Base-by-base conservation (phyloP, 768 basidiomycete species). In the Trametes villosa region DNA sequence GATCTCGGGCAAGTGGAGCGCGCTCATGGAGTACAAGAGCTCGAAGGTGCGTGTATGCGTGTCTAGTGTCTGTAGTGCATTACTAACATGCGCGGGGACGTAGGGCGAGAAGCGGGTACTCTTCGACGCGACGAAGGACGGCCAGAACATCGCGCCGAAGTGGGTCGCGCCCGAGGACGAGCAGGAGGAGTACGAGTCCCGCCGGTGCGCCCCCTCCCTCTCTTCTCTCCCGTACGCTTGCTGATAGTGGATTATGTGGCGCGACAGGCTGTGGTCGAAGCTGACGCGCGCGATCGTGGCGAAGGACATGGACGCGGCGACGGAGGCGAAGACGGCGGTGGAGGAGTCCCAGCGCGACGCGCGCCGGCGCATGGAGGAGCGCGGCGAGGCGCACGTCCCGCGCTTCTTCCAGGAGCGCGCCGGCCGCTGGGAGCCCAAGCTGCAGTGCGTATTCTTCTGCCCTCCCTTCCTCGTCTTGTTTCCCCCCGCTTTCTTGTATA, bases 271-370 rank as follows among this genome's bases (percentile, higher is more conserved):
- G 53, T 99, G 97, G 97, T 70, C 78, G 38, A 80, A 86, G 46
- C 77, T 99, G 42, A 98, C 97, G 26, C 77, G 81, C 18, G 97
- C 96, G 20, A 98, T 99, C 74, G 72, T 81, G 30, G 79, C 79
- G 31, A 92, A 89, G 70, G 94, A 99, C 72, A 96, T 98, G 94
- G 93, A 96, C 67, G 88, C 85, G 12, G 97, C 97, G 24, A 97
- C 95, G 4, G 84, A 83, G 27, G 92, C 94, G 48, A 99, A 99
- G 80, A 84, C 85, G 2, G 81, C 82, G 13, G 92, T 99, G 0
- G 97, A 99, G 77, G 94, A 96, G 64, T 86, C 86, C 26, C 96
- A 98, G 76, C 82, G 97, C 48, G 94, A 97, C 67, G 74, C 83
- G 56, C 86, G 92, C 38, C 85, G 81, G 69, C 76, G 77, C 71